phyloP scores from a whole-genome alignment of 1,284 basidiomycete species.

The Microbotryum lychnidis-dioicae region DNA sequence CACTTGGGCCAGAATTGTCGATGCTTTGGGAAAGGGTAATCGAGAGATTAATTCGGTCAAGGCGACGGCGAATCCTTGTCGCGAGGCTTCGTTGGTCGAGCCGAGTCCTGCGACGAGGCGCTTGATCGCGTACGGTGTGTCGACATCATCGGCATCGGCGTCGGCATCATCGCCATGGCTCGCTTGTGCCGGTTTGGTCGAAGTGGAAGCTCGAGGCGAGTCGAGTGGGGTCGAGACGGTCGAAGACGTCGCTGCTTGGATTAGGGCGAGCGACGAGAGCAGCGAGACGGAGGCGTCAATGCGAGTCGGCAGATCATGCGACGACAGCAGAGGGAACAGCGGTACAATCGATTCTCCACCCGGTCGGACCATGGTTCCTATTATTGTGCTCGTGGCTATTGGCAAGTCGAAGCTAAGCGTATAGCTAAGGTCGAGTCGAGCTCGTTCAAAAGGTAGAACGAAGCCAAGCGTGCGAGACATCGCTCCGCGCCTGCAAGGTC shows the following conservation, averaged over 20 bases:
- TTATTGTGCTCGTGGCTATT: no score
- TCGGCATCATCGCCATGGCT: background rate
- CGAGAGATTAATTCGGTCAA: slow-evolving; percentile 81
- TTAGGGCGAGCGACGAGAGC: slow-evolving; percentile 52
- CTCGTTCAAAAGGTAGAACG: no score
- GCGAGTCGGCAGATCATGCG: slow-evolving; percentile 43
- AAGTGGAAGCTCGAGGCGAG: no score
- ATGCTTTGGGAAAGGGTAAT: slow-evolving; percentile 66
- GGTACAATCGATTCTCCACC: slow-evolving; percentile 21
- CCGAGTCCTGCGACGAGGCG: slow-evolving; percentile 77
- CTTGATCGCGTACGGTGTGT: slow-evolving; percentile 81
- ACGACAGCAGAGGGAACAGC: slow-evolving; percentile 30
- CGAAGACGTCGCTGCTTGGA: slow-evolving; percentile 13
- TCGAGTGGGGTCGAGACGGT: no score
- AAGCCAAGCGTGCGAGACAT: no score
- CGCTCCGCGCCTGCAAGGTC: no score
- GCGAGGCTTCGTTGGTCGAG: slow-evolving; percentile 82
- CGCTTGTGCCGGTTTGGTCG: background rate
- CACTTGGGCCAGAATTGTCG: slow-evolving; percentile 65
- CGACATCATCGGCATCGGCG: slow-evolving; percentile 59
- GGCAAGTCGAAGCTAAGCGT: no score
- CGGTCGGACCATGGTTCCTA: no score
- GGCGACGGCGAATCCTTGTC: slow-evolving; percentile 90
- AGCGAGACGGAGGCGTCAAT: slow-evolving; percentile 80
- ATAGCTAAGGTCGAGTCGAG: no score